A percentile compares a stretch with the other conserved stretches of the same genome.
Conservation (phyloP, 331 rosid genomes). For the Rosa hybrid region DNA sequence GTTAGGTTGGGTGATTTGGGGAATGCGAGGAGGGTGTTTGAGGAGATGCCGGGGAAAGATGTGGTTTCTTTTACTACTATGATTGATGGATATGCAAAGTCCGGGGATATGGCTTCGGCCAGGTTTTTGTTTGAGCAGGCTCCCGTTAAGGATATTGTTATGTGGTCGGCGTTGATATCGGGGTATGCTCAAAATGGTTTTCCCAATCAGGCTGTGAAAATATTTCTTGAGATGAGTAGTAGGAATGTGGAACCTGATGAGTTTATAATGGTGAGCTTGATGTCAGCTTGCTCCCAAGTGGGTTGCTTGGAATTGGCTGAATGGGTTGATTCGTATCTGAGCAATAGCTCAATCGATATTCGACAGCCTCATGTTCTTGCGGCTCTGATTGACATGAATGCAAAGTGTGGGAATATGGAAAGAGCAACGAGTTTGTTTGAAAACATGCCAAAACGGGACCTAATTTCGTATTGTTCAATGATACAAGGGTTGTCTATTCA, state of each 20-base stretch:
- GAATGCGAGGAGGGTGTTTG: constrained; percentile 55
- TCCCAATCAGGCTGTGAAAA: constrained; percentile 50
- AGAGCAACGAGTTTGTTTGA: constrained; percentile 58
- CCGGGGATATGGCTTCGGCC: constrained; percentile 66
- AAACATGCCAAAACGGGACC: constrained; percentile 48
- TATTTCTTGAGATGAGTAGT: constrained; percentile 60
- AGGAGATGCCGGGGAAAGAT: constrained; percentile 69
- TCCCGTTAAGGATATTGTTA: constrained; percentile 51
- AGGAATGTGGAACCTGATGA: constrained; percentile 65
- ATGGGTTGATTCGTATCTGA: constrained; percentile 65
- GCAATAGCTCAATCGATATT: constrained; percentile 40
- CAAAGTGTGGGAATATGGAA: constrained; percentile 80
- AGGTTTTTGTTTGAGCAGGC: constrained; percentile 62
- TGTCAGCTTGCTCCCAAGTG: constrained; percentile 75
- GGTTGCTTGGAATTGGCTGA: constrained; percentile 61
- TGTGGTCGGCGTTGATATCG: constrained; percentile 77
- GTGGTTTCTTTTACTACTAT: constrained; percentile 67
- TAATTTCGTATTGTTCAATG: constrained; percentile 70
- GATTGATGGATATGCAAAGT: constrained; percentile 84
- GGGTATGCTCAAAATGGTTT: constrained; percentile 79
- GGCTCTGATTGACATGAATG: constrained; percentile 87
- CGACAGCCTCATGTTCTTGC: constrained; percentile 53
- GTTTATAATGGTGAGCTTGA: constrained; percentile 69
- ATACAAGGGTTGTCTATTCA: constrained; percentile 79
- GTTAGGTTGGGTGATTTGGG: constrained; percentile 59